Evolutionary conservation across 2,329 filamentous ascomycete species (phyloP).

Genomic region (Colletotrichum scovillei): DNA sequence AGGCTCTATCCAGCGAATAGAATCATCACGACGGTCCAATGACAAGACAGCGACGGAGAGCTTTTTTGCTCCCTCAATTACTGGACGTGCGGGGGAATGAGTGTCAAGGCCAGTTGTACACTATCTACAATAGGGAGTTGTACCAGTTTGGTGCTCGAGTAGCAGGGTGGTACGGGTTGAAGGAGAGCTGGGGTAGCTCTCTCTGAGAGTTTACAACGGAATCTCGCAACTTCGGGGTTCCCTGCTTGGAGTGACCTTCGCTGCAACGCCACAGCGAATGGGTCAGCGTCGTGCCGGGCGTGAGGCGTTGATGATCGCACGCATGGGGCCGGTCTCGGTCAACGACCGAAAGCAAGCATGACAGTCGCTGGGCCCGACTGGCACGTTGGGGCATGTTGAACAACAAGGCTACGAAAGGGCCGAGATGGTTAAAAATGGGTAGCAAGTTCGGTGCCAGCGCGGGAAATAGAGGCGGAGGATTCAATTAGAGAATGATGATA

Average conservation of each 20-base stretch:
- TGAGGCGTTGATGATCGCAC: conserved; percentile 20
- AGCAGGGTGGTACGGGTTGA: not conserved
- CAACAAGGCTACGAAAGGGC: not conserved
- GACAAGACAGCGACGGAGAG: not conserved
- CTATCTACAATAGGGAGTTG: not conserved
- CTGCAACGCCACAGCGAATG: conserved; percentile 28
- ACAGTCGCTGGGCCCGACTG: conserved; percentile 13
- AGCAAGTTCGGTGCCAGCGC: not conserved
- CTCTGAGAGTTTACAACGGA: conserved; percentile 2
- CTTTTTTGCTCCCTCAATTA: not conserved
- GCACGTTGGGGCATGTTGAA: not conserved
- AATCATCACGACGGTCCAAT: conserved; percentile 13
- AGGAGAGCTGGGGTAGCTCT: not conserved
- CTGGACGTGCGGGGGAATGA: conserved; percentile 6
- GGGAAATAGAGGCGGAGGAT: not conserved
- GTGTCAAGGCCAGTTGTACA: not conserved
- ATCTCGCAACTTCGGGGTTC: conserved; percentile 16
- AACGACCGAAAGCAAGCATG: conserved; percentile 24
- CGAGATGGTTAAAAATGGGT: not conserved
- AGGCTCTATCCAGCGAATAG: not conserved
- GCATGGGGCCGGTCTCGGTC: conserved; percentile 25
- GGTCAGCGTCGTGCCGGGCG: conserved; percentile 15
- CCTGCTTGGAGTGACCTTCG: conserved; percentile 12
- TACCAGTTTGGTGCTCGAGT: not conserved
- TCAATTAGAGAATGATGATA: not conserved